Base-by-base conservation (phyloP, 1,139 yeast genomes). In the Hansenula sp. region DNA sequence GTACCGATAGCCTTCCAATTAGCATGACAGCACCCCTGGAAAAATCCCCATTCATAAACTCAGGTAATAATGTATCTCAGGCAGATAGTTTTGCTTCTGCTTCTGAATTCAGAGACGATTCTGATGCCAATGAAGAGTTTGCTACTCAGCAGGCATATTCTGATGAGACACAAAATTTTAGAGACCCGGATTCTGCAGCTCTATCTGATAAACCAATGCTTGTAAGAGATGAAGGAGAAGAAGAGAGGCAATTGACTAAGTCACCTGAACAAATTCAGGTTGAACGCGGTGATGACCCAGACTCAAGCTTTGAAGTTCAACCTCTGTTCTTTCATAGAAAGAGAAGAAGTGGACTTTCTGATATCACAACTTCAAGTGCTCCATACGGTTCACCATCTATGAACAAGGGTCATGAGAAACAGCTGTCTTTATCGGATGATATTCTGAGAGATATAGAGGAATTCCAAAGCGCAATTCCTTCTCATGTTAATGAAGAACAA, bases 401-500 rank as follows among this genome's bases (percentile, higher is more conserved):
- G 16, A 35, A 19, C 10, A 33, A 30, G 18, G 39, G 41, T 1
- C 59, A 55, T 39, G 48, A 44, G 39, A 55, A 54, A 31, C 49
- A 55, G 35, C 39, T 55, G 4, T 57, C 61, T 1, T 40, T 57
- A 15, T 52, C 58, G 9, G 61, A 57, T 46, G 60, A 55, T 38
- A 46, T 57, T 4, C 31, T 57, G 47, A 48, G 52, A 40, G 59
- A 57, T 33, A 54, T 57, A 13, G 58, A 57, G 19, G 50, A 45
- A 5, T 57, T 50, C 40, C 56, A 55, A 40, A 45, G 47, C 5
- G 47, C 43, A 13, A 46, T 38, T 5, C 17, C 44, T 0, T 15
- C 42, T 1, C 35, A 42, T 25, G 43, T 41, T 13, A 44, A 48
- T 12, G 49, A 49, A 5, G 39, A 36, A 5, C 11, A 19, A 13